A percentile compares a stretch with the other conserved stretches of the same genome.
These are phyloP conservation scores for Hirschfeldia incana DNA, from an alignment of 345 rosid genomes.

Conservation along the genomic window DNA sequence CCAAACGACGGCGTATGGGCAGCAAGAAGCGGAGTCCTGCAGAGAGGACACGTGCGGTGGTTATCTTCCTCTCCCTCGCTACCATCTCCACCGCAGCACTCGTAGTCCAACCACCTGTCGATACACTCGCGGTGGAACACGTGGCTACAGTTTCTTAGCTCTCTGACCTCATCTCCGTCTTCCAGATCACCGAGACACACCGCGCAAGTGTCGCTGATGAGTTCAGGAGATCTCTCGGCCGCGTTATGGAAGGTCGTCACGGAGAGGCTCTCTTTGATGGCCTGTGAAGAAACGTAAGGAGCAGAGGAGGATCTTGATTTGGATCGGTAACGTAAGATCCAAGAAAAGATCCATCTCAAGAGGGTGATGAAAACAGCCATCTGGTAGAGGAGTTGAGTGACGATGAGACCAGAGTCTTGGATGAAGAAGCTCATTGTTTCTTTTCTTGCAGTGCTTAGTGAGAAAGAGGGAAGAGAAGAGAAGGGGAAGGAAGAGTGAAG, in stretches of 20 bases:
- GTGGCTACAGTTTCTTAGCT: conserved; percentile 78
- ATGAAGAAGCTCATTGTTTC: conserved; percentile 51
- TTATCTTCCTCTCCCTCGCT: conserved; percentile 43
- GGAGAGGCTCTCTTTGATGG: conserved; percentile 53
- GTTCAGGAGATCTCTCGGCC: conserved; percentile 32
- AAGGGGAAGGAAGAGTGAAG: conserved; percentile 1
- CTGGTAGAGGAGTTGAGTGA: conserved; percentile 63
- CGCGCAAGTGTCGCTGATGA: conserved; percentile 53
- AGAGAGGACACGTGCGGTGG: conserved; percentile 73
- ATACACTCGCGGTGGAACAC: conserved; percentile 83
- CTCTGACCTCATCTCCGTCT: conserved; percentile 60
- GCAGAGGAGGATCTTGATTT: conserved; percentile 8
- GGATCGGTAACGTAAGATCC: conserved; percentile 49
- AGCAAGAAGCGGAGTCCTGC: conserved; percentile 72
- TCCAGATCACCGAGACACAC: conserved; percentile 61
- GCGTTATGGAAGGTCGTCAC: conserved; percentile 55
- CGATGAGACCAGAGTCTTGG: conserved; percentile 54
- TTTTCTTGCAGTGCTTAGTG: not conserved
- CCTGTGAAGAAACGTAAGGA: conserved; percentile 42
- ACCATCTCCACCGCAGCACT: conserved; percentile 21
- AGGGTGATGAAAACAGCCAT: conserved; percentile 64
- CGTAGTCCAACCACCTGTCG: conserved; percentile 42
- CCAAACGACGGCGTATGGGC: conserved; percentile 3
- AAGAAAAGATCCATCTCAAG: conserved; percentile 60
- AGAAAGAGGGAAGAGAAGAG: not conserved